These are phyloP conservation scores for Suhomyces bokatorum DNA, from an alignment of 1,139 yeast species.

Conservation along the genomic window DNA sequence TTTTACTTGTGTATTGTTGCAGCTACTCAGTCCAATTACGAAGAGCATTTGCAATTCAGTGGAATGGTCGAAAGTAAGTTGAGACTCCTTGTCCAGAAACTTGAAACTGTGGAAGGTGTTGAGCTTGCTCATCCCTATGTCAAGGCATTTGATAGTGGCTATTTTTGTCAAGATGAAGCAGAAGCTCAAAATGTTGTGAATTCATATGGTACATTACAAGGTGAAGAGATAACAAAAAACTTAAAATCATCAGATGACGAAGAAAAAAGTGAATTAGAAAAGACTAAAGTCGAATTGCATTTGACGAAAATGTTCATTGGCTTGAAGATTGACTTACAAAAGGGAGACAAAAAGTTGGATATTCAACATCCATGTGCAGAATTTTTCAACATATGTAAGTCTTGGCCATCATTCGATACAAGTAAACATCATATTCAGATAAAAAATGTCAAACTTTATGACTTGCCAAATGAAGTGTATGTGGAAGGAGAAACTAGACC, in stretches of 20 bases:
- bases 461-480: slow-evolving; percentile 83
- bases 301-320: slow-evolving; percentile 82
- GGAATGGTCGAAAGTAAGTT: slow-evolving; percentile 94
- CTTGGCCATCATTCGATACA: slow-evolving; percentile 66
- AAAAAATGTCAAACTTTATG: slow-evolving; percentile 76
- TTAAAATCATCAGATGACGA: too few species aligned
- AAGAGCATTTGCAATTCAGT: slow-evolving; percentile 85
- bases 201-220: slow-evolving; percentile 49
- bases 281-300: slow-evolving; percentile 52
- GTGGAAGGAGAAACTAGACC: slow-evolving; percentile 61
- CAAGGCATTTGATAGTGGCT: slow-evolving; percentile 68
- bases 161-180: slow-evolving; percentile 53
- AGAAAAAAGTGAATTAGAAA: too few species aligned
- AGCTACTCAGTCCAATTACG: slow-evolving; percentile 67
- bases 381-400: slow-evolving; percentile 75
- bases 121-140: slow-evolving; percentile 88
- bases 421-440: slow-evolving; percentile 62
- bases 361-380: slow-evolving; percentile 92
- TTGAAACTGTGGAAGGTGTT: slow-evolving; percentile 75
- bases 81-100: slow-evolving; percentile 78
- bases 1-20: slow-evolving; percentile 84
- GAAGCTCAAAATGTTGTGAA: slow-evolving; percentile 55
- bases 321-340: slow-evolving; percentile 55
- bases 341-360: slow-evolving; percentile 61
- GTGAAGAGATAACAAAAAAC: too few species aligned